Evolutionary conservation across 257 asterid species (phyloP).

Genomic region (Primulina huaijiensis): DNA sequence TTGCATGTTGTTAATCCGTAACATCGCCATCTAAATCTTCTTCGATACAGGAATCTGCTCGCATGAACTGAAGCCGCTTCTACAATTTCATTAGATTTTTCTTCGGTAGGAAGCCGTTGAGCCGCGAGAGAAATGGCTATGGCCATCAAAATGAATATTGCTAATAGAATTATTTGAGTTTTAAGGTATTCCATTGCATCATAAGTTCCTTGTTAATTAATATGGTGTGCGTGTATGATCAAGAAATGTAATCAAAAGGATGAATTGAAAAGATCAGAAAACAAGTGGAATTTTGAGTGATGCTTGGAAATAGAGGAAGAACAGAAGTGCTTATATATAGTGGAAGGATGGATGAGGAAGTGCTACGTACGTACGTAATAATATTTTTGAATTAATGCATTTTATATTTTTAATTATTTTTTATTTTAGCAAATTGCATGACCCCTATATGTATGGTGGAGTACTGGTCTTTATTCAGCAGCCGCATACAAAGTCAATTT

Average conservation of each 20-base stretch:
- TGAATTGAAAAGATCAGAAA: too few species aligned
- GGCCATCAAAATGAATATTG: not conserved
- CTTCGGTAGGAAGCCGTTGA: not conserved
- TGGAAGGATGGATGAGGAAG: not conserved
- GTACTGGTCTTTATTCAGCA: slow-evolving; percentile 31
- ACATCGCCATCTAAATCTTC: slow-evolving; percentile 5
- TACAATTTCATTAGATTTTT: not conserved
- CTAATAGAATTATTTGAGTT: not conserved
- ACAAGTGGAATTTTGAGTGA: not conserved
- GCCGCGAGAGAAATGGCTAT: slow-evolving; percentile 22
- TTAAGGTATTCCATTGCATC: not conserved
- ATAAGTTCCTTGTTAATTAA: not conserved
- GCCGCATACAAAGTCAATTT: slow-evolving; percentile 34
- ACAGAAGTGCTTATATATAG: not conserved
- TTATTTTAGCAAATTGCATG: not conserved
- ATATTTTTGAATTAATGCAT: not conserved
- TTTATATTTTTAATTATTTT: not conserved
- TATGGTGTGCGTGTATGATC: too few species aligned
- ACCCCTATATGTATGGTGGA: slow-evolving; percentile 18
- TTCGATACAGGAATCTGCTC: slow-evolving; percentile 40
- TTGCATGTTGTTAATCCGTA: slow-evolving; percentile 37
- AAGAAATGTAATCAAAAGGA: too few species aligned
- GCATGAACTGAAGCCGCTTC: slow-evolving; percentile 27
- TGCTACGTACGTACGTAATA: not conserved
- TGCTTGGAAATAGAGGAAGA: not conserved